A percentile compares a stretch with the other conserved stretches of the same genome.
Conservation (phyloP, 306 rosid genomes). For the Sicyos baderoa region DNA sequence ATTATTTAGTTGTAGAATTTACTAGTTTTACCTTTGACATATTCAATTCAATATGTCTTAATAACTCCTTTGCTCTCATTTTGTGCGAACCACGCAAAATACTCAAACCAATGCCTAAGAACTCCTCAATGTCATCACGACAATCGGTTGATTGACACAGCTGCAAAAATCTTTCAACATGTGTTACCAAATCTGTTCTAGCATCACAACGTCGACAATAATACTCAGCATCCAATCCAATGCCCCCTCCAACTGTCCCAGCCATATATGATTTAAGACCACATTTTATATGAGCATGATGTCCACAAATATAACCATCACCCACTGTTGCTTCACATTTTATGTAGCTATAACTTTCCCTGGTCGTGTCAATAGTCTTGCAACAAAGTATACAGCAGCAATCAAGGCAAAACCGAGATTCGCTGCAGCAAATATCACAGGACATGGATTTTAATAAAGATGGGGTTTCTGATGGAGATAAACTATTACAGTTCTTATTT, state of each 20-base stretch:
- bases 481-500: slow-evolving; percentile 51
- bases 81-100: slow-evolving; percentile 62
- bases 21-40: slow-evolving; percentile 50
- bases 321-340: slow-evolving; percentile 40
- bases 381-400: slow-evolving; percentile 80
- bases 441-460: slow-evolving; percentile 32
- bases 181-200: slow-evolving; percentile 57
- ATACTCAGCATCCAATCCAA: slow-evolving; percentile 64
- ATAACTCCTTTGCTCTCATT: slow-evolving; percentile 39
- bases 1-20: not conserved
- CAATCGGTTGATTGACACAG: slow-evolving; percentile 43
- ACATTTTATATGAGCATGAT: slow-evolving; percentile 70
- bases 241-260: slow-evolving; percentile 60
- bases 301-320: slow-evolving; percentile 53
- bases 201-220: slow-evolving; percentile 80
- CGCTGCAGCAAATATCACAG: slow-evolving; percentile 72
- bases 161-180: slow-evolving; percentile 41
- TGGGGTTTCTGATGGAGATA: slow-evolving; percentile 29
- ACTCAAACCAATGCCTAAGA: slow-evolving; percentile 49
- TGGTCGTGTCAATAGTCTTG: slow-evolving; percentile 38
- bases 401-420: slow-evolving; percentile 63
- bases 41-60: slow-evolving; percentile 39
- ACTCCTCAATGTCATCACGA: slow-evolving; percentile 45
- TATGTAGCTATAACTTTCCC: slow-evolving; percentile 59
- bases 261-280: slow-evolving; percentile 59